Conservation (phyloP, 768 basidiomycete species). For the Hysterangium stoloniferum region DNA sequence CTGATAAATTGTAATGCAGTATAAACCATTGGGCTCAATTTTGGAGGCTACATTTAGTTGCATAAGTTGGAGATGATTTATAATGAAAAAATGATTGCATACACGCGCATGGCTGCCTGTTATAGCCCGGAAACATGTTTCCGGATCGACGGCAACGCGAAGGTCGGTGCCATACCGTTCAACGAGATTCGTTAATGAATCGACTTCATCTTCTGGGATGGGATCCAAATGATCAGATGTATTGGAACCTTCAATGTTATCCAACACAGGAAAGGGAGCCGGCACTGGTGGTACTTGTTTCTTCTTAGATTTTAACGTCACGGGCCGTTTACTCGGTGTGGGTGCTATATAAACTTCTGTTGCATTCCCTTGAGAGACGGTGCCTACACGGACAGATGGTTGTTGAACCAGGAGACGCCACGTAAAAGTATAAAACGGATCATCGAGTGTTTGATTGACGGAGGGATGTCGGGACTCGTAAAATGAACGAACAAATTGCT, state of each 20-base stretch:
- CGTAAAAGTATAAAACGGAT: conserved; percentile 68
- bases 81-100: conserved; percentile 21
- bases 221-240: conserved; percentile 30
- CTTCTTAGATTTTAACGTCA: conserved; percentile 22
- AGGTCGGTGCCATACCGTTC: conserved; percentile 52
- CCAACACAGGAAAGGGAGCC: neutral
- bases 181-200: conserved; percentile 49
- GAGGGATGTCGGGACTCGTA: conserved; percentile 37
- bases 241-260: neutral
- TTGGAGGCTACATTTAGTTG: conserved; percentile 48
- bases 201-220: conserved; percentile 47
- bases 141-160: conserved; percentile 67
- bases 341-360: conserved; percentile 76
- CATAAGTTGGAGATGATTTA: neutral
- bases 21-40: conserved; percentile 81
- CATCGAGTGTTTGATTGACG: conserved; percentile 56
- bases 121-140: conserved; percentile 68
- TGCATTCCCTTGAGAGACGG: conserved; percentile 46
- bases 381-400: conserved; percentile 69
- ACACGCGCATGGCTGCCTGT: conserved; percentile 84
- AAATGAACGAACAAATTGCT: conserved; percentile 62
- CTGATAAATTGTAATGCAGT: conserved; percentile 77
- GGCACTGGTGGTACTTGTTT: conserved; percentile 8
- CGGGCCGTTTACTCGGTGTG: conserved; percentile 61
- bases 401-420: conserved; percentile 76